These are phyloP conservation scores for Chlamydomonas eustigma DNA, from an alignment of 139 green algal species.

Conservation along the genomic window DNA sequence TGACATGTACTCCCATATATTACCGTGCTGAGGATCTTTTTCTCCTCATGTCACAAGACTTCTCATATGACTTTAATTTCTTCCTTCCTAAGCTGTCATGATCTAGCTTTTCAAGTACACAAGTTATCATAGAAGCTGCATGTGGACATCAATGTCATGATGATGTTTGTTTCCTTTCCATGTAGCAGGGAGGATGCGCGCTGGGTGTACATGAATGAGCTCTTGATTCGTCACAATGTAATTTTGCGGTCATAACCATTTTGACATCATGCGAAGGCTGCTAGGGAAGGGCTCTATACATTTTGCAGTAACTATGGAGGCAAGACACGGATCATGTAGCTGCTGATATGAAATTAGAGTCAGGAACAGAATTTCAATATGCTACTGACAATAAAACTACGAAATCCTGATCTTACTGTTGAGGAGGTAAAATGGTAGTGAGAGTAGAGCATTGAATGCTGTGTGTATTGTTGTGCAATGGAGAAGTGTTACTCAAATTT, in stretches of 20 bases:
- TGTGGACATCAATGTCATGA: not conserved
- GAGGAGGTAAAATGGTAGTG: not conserved
- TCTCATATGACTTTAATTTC: not conserved
- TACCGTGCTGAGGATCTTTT: not conserved
- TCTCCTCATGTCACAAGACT: not conserved
- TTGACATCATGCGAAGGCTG: conserved; percentile 28
- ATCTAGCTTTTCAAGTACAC: not conserved
- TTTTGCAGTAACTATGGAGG: conserved; percentile 25
- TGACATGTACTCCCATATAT: too few species aligned
- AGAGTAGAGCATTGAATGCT: not conserved
- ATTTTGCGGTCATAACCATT: conserved; percentile 21
- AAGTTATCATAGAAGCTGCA: not conserved
- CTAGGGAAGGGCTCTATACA: conserved; percentile 21
- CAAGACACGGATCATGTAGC: too few species aligned
- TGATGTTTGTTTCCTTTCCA: not conserved
- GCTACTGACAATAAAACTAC: not conserved
- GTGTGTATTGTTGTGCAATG: too few species aligned
- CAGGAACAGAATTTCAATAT: not conserved
- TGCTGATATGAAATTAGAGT: too few species aligned
- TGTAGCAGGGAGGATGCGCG: conserved; percentile 29
- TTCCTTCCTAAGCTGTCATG: not conserved
- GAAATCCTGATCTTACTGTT: not conserved
- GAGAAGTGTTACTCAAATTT: too few species aligned
- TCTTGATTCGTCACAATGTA: conserved; percentile 23
- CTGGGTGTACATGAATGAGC: conserved; percentile 30